Evolutionary conservation across 176 grass and related monocot species (phyloP).

Genomic region (Dactylis glomerata): DNA sequence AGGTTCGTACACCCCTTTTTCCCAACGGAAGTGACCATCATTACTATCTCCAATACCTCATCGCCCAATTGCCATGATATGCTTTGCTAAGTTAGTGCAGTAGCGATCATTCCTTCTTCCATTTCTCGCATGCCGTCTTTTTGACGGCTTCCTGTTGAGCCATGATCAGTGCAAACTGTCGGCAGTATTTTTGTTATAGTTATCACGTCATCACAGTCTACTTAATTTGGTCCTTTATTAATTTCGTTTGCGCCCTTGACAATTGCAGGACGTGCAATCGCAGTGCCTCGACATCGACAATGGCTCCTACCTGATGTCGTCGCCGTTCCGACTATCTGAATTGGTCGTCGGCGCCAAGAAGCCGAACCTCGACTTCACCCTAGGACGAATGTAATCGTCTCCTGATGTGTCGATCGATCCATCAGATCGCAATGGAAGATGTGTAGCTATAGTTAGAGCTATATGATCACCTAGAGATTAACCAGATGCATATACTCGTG

Average conservation of each 20-base stretch:
- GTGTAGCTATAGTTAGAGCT: conserved; percentile 11
- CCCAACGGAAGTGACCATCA: conserved; percentile 39
- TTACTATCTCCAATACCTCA: conserved; percentile 51
- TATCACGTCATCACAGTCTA: conserved; percentile 10
- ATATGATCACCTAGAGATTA: conserved; percentile 10
- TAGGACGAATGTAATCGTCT: conserved; percentile 44
- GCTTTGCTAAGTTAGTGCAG: conserved; percentile 38
- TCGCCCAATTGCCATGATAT: conserved; percentile 25
- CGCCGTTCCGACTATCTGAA: conserved; percentile 33
- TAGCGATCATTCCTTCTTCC: conserved; percentile 33
- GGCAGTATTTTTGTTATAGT: conserved; percentile 29
- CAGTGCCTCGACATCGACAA: conserved; percentile 22
- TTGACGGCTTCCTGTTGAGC: neutral
- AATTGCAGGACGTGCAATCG: conserved; percentile 58
- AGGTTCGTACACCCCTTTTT: conserved; percentile 45
- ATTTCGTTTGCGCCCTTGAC: neutral
- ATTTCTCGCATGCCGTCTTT: conserved; percentile 29
- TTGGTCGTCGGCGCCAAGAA: conserved; percentile 41
- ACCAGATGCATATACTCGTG: conserved; percentile 7
- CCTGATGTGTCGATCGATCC: neutral
- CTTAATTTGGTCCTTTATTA: neutral
- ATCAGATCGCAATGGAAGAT: neutral
- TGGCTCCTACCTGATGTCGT: conserved; percentile 43
- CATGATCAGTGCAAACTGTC: conserved; percentile 37
- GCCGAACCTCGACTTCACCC: conserved; percentile 81